phyloP scores from a whole-genome alignment of 768 basidiomycete genomes.

The Boletales sp. region DNA sequence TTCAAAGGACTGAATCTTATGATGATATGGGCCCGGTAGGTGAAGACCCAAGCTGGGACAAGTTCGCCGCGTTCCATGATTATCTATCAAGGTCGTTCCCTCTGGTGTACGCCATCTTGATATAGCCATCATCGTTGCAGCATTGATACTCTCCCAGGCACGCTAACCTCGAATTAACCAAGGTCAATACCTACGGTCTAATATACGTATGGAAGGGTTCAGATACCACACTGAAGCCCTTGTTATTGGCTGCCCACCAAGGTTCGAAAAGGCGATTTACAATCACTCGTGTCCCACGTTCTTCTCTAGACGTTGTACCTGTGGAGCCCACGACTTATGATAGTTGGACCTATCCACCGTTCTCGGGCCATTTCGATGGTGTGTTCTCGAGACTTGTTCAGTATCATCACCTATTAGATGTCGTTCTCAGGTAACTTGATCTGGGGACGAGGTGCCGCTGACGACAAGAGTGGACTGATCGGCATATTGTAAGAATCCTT shows the following conservation, averaged over 20 bases:
- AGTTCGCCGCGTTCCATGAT: slow-evolving; percentile 50
- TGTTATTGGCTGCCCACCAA: slow-evolving; percentile 53
- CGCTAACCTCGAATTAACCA: slow-evolving; percentile 46
- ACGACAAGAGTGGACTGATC: slow-evolving; percentile 69
- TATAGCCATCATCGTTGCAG: not conserved
- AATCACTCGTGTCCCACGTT: not conserved
- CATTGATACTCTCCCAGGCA: slow-evolving; percentile 35
- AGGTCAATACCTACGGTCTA: slow-evolving; percentile 61
- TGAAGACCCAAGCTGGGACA: slow-evolving; percentile 52
- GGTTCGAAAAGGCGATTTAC: slow-evolving; percentile 30
- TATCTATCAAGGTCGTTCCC: slow-evolving; percentile 59
- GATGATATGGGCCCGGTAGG: slow-evolving; percentile 48
- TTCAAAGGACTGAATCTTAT: slow-evolving; percentile 46
- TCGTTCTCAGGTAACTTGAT: slow-evolving; percentile 32
- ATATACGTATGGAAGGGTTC: slow-evolving; percentile 58
- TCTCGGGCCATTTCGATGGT: slow-evolving; percentile 62
- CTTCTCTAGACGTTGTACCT: slow-evolving; percentile 58
- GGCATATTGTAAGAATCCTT: slow-evolving; percentile 48
- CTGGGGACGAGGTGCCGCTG: slow-evolving; percentile 49
- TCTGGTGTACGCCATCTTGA: slow-evolving; percentile 42
- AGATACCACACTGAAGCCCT: slow-evolving; percentile 46
- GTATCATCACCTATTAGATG: not conserved
- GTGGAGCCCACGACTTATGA: slow-evolving; percentile 53
- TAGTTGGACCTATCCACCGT: slow-evolving; percentile 60
- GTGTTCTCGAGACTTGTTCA: not conserved